Conservation (phyloP, 805 yeast species). For the Teunomyces aglyptinius region DNA sequence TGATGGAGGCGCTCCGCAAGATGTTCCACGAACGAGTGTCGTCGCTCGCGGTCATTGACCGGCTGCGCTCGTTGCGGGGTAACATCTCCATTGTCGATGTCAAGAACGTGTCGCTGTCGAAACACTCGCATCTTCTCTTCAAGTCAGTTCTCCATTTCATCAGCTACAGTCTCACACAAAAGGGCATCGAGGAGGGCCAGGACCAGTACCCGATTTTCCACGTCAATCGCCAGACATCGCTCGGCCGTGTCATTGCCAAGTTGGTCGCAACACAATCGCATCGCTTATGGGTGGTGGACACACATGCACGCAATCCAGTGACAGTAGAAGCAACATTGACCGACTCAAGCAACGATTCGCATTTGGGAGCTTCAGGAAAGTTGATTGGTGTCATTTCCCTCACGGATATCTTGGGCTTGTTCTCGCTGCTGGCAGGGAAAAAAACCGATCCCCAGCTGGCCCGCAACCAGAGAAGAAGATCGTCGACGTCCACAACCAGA, state of each 20-base stretch:
- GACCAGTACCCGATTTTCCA: constrained; percentile 97
- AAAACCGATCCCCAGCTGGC: constrained; percentile 83
- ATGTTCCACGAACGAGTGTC: constrained; percentile 86
- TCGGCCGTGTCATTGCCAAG: constrained; percentile 90
- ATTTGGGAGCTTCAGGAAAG: constrained; percentile 71
- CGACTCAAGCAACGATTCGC: constrained; percentile 7
- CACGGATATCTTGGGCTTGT: constrained; percentile 81
- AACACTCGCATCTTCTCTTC: constrained; percentile 79
- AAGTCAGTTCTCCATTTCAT: constrained; percentile 86
- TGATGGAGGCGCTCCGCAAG: constrained; percentile 80
- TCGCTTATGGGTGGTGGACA: constrained; percentile 78
- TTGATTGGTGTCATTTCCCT: constrained; percentile 88
- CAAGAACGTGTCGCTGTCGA: constrained; percentile 78
- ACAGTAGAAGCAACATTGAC: constrained; percentile 17
- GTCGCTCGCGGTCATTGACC: constrained; percentile 90
- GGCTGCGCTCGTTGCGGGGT: constrained; percentile 72
- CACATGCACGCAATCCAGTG: constrained; percentile 3
- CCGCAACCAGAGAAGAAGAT: constrained; percentile 81
- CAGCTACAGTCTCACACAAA: constrained; percentile 76
- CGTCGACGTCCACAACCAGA: constrained; percentile 30
- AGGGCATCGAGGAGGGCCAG: constrained; percentile 92
- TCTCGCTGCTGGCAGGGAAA: constrained; percentile 67
- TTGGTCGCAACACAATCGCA: constrained; percentile 94
- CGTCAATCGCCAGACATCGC: constrained; percentile 72
- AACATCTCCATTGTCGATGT: constrained; percentile 95